Percentiles rank a stretch among this genome's conserved stretches.
Evolutionary conservation across 75 land plant species (phyloP).

Genomic region (Larix kaempferi): DNA sequence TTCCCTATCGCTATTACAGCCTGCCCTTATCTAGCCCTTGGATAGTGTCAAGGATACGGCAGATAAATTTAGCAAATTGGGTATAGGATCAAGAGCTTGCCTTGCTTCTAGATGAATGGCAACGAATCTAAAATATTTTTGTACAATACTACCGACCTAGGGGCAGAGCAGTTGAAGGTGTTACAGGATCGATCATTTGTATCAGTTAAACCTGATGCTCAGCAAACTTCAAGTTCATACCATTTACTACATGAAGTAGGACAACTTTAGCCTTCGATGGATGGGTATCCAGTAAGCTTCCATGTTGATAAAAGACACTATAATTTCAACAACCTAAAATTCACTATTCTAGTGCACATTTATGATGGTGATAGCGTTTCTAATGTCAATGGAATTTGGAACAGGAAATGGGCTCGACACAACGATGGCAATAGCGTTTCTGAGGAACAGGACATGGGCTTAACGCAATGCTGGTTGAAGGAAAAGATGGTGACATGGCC

Average conservation of each 20-base stretch:
- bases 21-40: too few relatives aligned
- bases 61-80: constrained; percentile 71
- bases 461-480: constrained; percentile 28
- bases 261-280: too few relatives aligned
- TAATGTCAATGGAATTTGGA: too few relatives aligned
- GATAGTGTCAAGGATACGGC: constrained; percentile 57
- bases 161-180: constrained; percentile 21
- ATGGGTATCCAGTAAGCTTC: constrained; percentile 54
- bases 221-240: constrained; percentile 48
- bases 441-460: constrained; percentile 46
- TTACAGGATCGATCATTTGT: constrained; percentile 50
- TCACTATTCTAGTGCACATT: constrained; percentile 50
- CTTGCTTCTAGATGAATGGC: constrained; percentile 43
- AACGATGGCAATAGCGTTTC: background rate
- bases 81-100: constrained; percentile 60
- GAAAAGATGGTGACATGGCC: constrained; percentile 2
- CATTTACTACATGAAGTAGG: too few relatives aligned
- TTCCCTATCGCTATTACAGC: too few relatives aligned
- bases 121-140: constrained; percentile 34
- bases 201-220: constrained; percentile 63
- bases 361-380: constrained; percentile 37
- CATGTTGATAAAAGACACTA: constrained; percentile 26
- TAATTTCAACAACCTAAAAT: constrained; percentile 57
- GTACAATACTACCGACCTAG: constrained; percentile 24
- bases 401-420: too few relatives aligned